Base-by-base conservation (phyloP, 768 basidiomycete genomes). In the Candolleomyces efflorescens region DNA sequence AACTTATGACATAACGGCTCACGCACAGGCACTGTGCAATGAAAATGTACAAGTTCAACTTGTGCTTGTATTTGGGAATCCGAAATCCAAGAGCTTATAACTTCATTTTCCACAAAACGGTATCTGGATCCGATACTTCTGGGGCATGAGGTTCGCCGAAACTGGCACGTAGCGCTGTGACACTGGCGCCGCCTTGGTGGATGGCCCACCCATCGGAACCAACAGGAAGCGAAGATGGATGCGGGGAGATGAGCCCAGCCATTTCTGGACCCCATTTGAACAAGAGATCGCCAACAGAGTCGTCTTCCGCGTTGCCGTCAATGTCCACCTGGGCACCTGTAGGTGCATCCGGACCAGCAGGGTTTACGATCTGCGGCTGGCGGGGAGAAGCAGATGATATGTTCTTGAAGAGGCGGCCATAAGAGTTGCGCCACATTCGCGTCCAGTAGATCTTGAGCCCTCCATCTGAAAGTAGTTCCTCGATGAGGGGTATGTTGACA, bases 141-240 rank as follows among this genome's bases (percentile, higher is more conserved):
- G 64, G 43, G 32, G 60, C 53, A 26, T 67, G 63, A 61, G 86
- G 83, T 67, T 92, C 89, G 9, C 82, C 90, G 65, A 92, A 93
- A 57, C 80, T 76, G 15, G 92, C 85, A 55, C 83, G 78, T 54
- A 94, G 70, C 3, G 92, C 90, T 22, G 92, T 92, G 2, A 94
- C 84, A 62, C 88, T 89, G 36, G 82, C 86, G 62, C 75, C 82
- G 4, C 87, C 90, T 58, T 84, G 77, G 57, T 77, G 73, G 32
- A 94, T 73, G 15, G 90, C 92, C 89, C 90, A 92, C 0, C 82
- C 84, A 69, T 97, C 94, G 10, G 89, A 85, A 3, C 91, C 93
- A 18, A 81, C 73, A 1, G 92, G 90, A n/a, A 94, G 71, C 17
- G 68, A 68, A 2, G 82, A 78, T 47, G 77, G 60, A 13, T 78